Evolutionary conservation across 352 stramenopile genomes (phyloP), one percentile per base, ranked within the genome.

Genomic region (Globisporangium echinulatum): DNA sequence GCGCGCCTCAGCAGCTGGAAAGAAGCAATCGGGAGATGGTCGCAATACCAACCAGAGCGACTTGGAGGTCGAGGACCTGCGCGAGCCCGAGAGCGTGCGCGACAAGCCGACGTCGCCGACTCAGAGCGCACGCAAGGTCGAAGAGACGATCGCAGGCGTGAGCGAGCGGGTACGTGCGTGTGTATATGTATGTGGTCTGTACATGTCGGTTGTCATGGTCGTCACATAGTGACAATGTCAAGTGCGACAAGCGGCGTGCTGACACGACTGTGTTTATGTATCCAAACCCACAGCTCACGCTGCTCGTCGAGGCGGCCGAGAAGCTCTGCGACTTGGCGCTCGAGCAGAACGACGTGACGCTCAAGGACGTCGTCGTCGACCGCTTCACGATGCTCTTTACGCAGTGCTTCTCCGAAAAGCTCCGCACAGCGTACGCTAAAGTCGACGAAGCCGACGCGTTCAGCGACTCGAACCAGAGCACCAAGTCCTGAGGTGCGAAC

Each of bases 351-450:
- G 79, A 92, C 37, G 62, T 85, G 52, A 85, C 77, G 52, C 52
- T 91, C 5, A 91, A 93, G 64, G 75, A 90, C 51, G 71, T 88
- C 3, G 71, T 91, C 42, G 58, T 89, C 38, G 75, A 78, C 58
- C 81, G 85, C 59, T 63, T 89, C 25, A 80, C 72, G 8, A 69
- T 82, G 48, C 63, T 85, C 10, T 90, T 91, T 64, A 86, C 81
- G 15, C 75, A 89, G 37, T 93, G 81, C 61, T 93, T 92, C 64
- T 84, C 78, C 8, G 77, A 90, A 40, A 87, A 85, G 52, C 55
- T 88, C 14, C 67, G 72, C 38, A 64, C 67, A 0, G 68, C 83
- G 37, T 89, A 86, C 65, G 70, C 69, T 7, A 87, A 88, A 52
- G 75, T 85, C 10, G 81, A 91, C 56, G 77, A 88, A 52, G 64